Percentiles rank a stretch among this genome's conserved stretches.
phyloP scores from a whole-genome alignment of 2,329 filamentous ascomycete species.

The Trichoderma guizhouense region DNA sequence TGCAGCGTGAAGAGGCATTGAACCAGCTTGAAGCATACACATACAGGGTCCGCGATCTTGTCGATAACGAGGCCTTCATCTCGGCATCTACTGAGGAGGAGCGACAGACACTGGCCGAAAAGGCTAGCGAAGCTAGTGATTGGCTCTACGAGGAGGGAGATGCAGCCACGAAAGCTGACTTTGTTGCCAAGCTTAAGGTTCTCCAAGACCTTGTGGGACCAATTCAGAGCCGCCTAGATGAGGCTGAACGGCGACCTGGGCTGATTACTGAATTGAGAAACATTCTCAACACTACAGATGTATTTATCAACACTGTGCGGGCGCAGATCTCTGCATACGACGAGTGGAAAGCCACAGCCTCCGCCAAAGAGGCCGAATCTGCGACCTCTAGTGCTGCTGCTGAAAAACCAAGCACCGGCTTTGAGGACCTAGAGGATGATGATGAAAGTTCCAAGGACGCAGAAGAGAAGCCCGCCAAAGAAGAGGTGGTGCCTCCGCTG shows the following conservation, averaged over 20 bases:
- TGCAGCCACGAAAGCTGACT: conserved; percentile 68
- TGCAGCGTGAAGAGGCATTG: conserved; percentile 76
- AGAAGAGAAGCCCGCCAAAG: conserved; percentile 44
- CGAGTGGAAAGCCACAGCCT: conserved; percentile 53
- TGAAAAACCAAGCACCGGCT: conserved; percentile 51
- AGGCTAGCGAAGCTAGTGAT: conserved; percentile 68
- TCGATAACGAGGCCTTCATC: conserved; percentile 73
- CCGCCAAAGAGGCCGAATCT: conserved; percentile 39
- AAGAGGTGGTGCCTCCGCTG: conserved; percentile 58
- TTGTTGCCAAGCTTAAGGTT: conserved; percentile 72
- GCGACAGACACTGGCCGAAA: conserved; percentile 63
- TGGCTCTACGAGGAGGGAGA: conserved; percentile 89
- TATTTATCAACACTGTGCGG: conserved; percentile 68
- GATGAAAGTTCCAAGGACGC: conserved; percentile 41
- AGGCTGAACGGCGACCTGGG: conserved; percentile 67
- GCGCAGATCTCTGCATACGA: conserved; percentile 68
- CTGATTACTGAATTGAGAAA: conserved; percentile 65
- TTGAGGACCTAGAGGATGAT: conserved; percentile 79
- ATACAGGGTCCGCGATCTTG: conserved; percentile 79
- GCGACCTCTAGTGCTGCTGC: conserved; percentile 45
- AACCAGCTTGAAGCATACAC: conserved; percentile 94
- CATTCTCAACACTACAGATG: conserved; percentile 66
- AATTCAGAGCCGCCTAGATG: conserved; percentile 70
- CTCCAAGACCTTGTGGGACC: conserved; percentile 76
- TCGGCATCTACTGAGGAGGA: conserved; percentile 66